These are phyloP conservation scores for Fraxinus platypoda DNA, from an alignment of 305 asterid genomes.

Conservation along the genomic window DNA sequence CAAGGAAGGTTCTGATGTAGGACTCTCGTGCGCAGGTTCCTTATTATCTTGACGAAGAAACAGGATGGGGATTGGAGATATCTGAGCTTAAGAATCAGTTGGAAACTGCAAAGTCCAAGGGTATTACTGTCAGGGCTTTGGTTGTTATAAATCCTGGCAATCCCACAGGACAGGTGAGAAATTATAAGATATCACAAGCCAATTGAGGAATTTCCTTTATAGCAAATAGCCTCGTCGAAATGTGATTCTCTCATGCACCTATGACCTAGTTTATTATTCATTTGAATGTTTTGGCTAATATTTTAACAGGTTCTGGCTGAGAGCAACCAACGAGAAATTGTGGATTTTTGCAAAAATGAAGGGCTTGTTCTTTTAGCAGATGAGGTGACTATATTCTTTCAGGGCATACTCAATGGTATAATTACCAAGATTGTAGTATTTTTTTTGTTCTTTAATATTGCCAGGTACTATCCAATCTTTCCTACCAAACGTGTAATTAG, in stretches of 20 bases:
- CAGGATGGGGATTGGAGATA: conserved; percentile 82
- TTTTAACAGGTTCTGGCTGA: conserved; percentile 67
- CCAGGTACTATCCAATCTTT: not conserved
- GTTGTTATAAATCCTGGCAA: conserved; percentile 94
- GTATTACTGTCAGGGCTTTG: conserved; percentile 67
- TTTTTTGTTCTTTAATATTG: not conserved
- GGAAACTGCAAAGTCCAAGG: conserved; percentile 72
- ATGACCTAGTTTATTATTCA: conserved; percentile 8
- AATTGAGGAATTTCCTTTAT: not conserved
- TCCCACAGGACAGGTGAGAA: conserved; percentile 83
- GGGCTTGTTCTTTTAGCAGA: conserved; percentile 90
- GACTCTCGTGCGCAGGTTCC: conserved; percentile 56
- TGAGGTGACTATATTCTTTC: conserved; percentile 49
- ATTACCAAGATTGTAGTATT: not conserved
- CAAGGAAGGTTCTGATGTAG: conserved; percentile 6
- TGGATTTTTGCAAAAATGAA: conserved; percentile 88
- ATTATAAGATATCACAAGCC: conserved; percentile 13
- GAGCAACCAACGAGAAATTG: conserved; percentile 70
- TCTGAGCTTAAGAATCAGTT: conserved; percentile 70
- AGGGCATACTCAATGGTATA: not conserved
- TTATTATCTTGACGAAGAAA: conserved; percentile 83
- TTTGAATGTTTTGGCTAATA: conserved; percentile 17
- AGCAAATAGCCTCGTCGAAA: not conserved
- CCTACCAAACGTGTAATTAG: not conserved
- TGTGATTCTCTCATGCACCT: not conserved